Percentiles rank a stretch among this genome's conserved stretches.
Conservation (phyloP, 345 rosid genomes). For the Camelina hispida region DNA sequence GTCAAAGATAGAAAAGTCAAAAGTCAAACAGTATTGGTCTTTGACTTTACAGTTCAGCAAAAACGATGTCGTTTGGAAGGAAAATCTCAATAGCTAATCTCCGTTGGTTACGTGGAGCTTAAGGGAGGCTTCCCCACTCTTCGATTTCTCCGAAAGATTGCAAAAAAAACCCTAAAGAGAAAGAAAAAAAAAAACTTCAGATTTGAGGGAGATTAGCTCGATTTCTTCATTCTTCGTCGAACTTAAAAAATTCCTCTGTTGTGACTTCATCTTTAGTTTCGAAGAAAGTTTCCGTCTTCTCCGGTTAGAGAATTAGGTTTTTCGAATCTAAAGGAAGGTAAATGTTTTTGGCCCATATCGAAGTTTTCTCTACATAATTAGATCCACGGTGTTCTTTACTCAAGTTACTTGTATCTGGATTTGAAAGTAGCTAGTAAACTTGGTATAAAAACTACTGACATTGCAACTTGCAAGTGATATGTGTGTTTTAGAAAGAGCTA, state of each 20-base stretch:
- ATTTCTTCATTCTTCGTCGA: not conserved
- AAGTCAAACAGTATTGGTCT: not conserved
- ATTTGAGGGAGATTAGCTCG: not conserved
- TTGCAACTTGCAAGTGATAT: not conserved
- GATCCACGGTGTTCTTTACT: no score
- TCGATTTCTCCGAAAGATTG: not conserved
- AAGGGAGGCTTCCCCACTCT: slow-evolving; percentile 19
- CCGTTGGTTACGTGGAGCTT: slow-evolving; percentile 36
- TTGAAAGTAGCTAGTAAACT: no score
- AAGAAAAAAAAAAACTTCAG: not conserved
- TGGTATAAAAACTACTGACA: no score
- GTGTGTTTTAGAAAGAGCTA: not conserved
- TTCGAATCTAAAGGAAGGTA: no score
- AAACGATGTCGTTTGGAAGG: not conserved
- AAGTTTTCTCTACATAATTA: no score
- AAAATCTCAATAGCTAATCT: not conserved
- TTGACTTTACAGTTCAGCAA: not conserved
- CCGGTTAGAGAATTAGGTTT: no score
- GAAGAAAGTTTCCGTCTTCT: no score
- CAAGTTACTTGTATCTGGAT: no score
- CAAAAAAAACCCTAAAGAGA: not conserved
- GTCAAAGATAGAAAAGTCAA: slow-evolving; percentile 11
- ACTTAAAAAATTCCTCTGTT: no score
- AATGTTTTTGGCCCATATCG: no score
- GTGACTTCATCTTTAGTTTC: no score